Percentiles rank a stretch among this genome's conserved stretches.
Conservation (phyloP, 495 filamentous ascomycete species). For the Collariella sp. region DNA sequence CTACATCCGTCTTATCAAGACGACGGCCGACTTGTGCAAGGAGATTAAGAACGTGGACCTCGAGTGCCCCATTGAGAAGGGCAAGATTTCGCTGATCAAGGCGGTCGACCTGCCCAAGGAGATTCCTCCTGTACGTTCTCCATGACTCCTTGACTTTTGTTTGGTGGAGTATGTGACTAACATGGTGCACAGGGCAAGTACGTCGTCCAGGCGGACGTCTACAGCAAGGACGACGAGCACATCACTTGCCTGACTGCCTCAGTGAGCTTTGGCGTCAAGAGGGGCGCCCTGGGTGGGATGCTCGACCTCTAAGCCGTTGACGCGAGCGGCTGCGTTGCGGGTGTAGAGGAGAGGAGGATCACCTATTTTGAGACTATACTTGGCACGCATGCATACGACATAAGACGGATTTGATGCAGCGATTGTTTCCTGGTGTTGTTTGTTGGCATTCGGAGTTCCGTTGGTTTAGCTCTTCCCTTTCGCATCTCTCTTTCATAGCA, state of each 20-base stretch:
- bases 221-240: slow-evolving; percentile 52
- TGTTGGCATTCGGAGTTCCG: slow-evolving; percentile 2
- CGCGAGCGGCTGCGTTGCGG: not conserved
- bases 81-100: slow-evolving; percentile 63
- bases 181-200: slow-evolving; percentile 64
- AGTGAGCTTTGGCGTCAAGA: slow-evolving; percentile 44
- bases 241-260: slow-evolving; percentile 77
- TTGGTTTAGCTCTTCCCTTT: not conserved
- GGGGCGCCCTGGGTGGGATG: slow-evolving; percentile 6
- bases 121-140: slow-evolving; percentile 74
- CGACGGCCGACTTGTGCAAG: slow-evolving; percentile 74
- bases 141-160: not conserved
- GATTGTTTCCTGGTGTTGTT: not conserved
- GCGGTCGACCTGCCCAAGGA: slow-evolving; percentile 74
- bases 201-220: slow-evolving; percentile 78
- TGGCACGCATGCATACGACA: slow-evolving; percentile 5
- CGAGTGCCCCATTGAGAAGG: slow-evolving; percentile 76
- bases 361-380: slow-evolving; percentile 4
- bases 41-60: slow-evolving; percentile 81
- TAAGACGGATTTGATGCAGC: not conserved
- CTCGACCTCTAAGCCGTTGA: slow-evolving; percentile 19
- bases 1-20: slow-evolving; percentile 77
- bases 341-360: not conserved
- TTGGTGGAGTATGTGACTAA: not conserved
- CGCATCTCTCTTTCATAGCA: slow-evolving; percentile 12